phyloP scores from a whole-genome alignment of 2,329 filamentous ascomycete species.

The Xylariaceae sp. region DNA sequence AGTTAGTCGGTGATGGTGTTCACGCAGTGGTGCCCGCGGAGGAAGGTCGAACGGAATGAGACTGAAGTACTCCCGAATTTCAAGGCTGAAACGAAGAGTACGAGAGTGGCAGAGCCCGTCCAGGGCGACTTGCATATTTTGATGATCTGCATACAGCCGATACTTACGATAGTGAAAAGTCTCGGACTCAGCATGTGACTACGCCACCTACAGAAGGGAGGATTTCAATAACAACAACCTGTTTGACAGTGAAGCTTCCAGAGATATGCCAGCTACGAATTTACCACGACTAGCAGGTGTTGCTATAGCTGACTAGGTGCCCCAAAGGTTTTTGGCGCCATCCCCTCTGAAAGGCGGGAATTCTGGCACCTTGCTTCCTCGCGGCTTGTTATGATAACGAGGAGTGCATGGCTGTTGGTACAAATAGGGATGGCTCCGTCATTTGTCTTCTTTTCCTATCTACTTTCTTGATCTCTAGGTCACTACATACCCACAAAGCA shows the following conservation, averaged over 20 bases:
- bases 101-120: conserved; percentile 1
- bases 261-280: conserved; percentile 6
- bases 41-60: not conserved
- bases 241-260: conserved; percentile 12
- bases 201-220: conserved; percentile 22
- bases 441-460: no score
- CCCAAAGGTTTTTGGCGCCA: no score
- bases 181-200: conserved; percentile 8
- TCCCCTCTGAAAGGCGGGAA: no score
- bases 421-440: no score
- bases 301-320: conserved; percentile 18
- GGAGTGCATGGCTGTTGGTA: no score
- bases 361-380: no score
- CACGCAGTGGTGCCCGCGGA: not conserved
- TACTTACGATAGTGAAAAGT: conserved; percentile 20
- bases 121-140: conserved; percentile 1
- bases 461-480: no score
- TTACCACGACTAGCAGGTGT: conserved; percentile 20
- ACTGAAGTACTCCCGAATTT: not conserved
- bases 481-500: no score
- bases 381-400: no score
- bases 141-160: conserved; percentile 11
- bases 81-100: conserved; percentile 7
- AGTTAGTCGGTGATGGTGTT: conserved; percentile 4
- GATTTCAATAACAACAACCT: no score